These are phyloP conservation scores for Phytophthora aleatoria DNA, from an alignment of 352 stramenopile species.

Conservation along the genomic window DNA sequence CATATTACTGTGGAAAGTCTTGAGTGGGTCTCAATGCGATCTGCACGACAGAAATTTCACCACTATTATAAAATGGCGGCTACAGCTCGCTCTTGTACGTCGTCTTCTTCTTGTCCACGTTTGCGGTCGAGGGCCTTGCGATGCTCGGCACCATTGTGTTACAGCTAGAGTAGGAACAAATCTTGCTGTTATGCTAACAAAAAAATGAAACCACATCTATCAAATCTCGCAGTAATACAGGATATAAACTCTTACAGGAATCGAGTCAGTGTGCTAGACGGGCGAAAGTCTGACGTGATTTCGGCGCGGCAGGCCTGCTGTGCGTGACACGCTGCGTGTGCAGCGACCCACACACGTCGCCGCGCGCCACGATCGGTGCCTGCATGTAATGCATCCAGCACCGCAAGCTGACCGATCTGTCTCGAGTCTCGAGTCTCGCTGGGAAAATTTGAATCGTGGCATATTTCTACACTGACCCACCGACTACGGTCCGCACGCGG, in stretches of 20 bases:
- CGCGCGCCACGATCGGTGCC: neutral
- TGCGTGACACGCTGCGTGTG: no score
- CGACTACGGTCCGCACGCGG: slow-evolving; percentile 2
- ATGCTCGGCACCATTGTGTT: no score
- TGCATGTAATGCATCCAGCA: slow-evolving; percentile 8
- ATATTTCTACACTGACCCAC: neutral
- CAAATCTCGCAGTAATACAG: neutral
- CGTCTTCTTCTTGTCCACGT: no score
- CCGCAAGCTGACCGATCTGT: neutral
- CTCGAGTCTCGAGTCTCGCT: neutral
- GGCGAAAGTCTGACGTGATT: neutral
- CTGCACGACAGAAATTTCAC: no score
- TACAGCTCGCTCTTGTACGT: no score
- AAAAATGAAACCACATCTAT: slow-evolving; percentile 8
- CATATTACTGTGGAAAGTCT: no score
- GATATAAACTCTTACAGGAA: slow-evolving; percentile 2
- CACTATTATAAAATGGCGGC: no score
- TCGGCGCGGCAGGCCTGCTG: no score
- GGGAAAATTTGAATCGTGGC: slow-evolving; percentile 1
- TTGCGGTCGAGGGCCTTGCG: no score
- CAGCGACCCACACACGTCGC: neutral
- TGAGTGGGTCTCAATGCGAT: no score
- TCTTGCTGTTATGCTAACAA: no score
- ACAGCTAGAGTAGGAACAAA: no score
- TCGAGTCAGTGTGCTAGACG: slow-evolving; percentile 4